phyloP scores from a whole-genome alignment of 441 rosid species.

The Mallotus repandus region DNA sequence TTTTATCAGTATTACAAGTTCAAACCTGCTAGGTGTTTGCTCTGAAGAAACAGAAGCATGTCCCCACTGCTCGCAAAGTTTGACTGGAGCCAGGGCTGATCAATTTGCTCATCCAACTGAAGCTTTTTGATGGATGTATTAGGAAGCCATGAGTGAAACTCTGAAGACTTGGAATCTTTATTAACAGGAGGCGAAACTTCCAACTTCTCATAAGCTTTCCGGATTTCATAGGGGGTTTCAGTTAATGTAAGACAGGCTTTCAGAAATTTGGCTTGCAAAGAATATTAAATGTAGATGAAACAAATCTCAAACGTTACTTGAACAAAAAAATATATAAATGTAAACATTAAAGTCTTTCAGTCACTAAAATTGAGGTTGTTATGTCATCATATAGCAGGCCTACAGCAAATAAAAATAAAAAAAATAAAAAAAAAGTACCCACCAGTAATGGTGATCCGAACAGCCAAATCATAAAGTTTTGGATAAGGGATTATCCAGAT shows the following conservation, averaged over 20 bases:
- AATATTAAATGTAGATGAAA: not conserved
- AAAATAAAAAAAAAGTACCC: not conserved
- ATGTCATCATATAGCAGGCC: not conserved
- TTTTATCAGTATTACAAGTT: conserved; percentile 10
- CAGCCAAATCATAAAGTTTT: not conserved
- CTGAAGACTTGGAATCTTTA: conserved; percentile 40
- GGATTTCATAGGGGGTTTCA: conserved; percentile 79
- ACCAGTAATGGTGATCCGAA: not conserved
- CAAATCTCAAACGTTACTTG: not conserved
- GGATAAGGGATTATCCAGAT: too few species aligned
- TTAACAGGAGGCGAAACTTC: conserved; percentile 33
- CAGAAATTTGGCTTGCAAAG: conserved; percentile 75
- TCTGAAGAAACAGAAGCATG: conserved; percentile 48
- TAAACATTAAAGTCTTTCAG: not conserved
- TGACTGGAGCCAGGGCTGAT: conserved; percentile 40
- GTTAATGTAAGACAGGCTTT: conserved; percentile 90
- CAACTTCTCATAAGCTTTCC: conserved; percentile 52
- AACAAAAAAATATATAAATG: too few species aligned
- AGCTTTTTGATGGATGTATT: conserved; percentile 38
- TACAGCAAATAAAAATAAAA: not conserved
- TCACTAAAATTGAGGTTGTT: too few species aligned
- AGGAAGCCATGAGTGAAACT: conserved; percentile 64
- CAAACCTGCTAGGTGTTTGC: conserved; percentile 69
- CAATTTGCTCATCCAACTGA: conserved; percentile 41
- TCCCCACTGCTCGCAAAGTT: conserved; percentile 41